Evolutionary conservation across 345 rosid genomes (phyloP), one percentile per base, ranked within the genome.

Genomic region (Clarkia xantiana): DNA sequence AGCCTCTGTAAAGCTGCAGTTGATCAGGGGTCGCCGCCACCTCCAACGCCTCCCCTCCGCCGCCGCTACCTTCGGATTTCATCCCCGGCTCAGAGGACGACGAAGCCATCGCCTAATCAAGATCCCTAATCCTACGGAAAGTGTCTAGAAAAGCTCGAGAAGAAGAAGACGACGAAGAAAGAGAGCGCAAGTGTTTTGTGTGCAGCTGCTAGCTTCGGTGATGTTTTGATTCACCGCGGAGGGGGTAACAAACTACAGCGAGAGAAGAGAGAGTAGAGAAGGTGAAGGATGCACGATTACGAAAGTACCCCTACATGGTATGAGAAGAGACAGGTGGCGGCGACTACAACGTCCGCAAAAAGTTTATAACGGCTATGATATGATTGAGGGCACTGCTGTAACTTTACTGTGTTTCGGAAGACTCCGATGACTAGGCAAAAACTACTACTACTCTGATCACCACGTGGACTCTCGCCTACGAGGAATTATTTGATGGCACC

Each of bases 71-170:
- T 50, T 84, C 97, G 36, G 84, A 66, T 66, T 85, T 89, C 63
- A 76, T 55, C 40, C 80, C 91, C 2, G 74, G 97, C 70, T 90
- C 95, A 44, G 88, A 79, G 52, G 95, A 82, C 11, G 97, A 67
- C 44, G 97, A 82, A 51, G 82, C 86, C 95, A 90, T 81, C 43
- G 59, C 48, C 39, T 36, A 46, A 52, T 14, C 53, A 55, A 47
- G 44, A 48, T 41, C 45, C 38, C 53, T 20, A 15, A 1, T 40
- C 18, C 15, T n/a, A 61, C 48, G 15, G 18, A 44, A 13, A 14
- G 11, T 16, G 19, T 18, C 36, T 29, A 29, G 5, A 29, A 29
- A 1, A 29, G 36, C 36, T 29, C 8, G 20, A 50, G 14, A 11
- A 7, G 5, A 10, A 42, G 48, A 20, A n/a, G n/a, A n/a, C n/a